These are phyloP conservation scores for Termitomyces sp. DNA, from an alignment of 768 basidiomycete species.

Conservation along the genomic window DNA sequence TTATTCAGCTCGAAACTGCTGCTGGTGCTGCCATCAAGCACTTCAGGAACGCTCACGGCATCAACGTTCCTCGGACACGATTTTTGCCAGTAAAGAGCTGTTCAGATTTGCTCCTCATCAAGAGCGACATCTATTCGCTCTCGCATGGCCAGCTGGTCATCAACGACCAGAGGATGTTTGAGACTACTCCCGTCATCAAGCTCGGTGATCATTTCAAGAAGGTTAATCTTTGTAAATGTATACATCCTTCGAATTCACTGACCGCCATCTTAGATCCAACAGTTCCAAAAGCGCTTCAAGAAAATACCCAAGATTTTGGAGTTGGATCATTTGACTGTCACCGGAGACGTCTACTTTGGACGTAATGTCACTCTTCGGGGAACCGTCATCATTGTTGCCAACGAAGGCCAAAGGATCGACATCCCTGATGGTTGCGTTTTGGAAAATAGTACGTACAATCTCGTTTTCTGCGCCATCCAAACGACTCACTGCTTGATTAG, in stretches of 20 bases:
- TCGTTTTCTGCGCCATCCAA: neutral
- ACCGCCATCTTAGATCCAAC: constrained; percentile 49
- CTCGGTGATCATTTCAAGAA: constrained; percentile 97
- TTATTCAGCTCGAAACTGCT: constrained; percentile 75
- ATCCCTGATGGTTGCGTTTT: constrained; percentile 81
- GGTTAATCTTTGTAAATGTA: constrained; percentile 34
- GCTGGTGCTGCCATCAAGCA: constrained; percentile 94
- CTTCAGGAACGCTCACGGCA: constrained; percentile 87
- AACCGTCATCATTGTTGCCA: constrained; percentile 86
- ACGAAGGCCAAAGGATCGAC: constrained; percentile 79
- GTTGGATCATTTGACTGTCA: constrained; percentile 91
- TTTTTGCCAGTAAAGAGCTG: constrained; percentile 92
- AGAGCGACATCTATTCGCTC: constrained; percentile 89
- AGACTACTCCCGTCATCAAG: constrained; percentile 92
- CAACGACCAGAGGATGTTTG: constrained; percentile 80
- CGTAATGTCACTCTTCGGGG: constrained; percentile 83
- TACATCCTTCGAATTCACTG: neutral
- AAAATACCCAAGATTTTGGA: constrained; percentile 89
- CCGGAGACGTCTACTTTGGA: constrained; percentile 89
- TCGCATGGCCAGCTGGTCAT: constrained; percentile 86
- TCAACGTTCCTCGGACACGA: constrained; percentile 92
- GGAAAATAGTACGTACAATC: constrained; percentile 53
- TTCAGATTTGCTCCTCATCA: constrained; percentile 86
- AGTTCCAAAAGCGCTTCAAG: constrained; percentile 95
- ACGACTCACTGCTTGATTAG: constrained; percentile 23